Base-by-base conservation (phyloP, 75 land plant genomes). In the Selaginella tamariscina region DNA sequence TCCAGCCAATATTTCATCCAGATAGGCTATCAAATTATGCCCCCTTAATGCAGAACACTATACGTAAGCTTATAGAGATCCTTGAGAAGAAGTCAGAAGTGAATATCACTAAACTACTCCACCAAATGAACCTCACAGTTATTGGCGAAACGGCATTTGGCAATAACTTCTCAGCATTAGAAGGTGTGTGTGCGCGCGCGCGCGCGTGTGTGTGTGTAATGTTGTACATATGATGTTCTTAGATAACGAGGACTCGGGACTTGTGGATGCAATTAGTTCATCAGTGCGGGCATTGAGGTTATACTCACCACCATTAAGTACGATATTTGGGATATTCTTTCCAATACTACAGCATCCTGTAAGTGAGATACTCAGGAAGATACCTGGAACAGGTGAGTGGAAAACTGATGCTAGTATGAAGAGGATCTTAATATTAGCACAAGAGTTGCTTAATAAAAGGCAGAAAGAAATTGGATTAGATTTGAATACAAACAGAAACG, bases 91-190 rank as follows among this genome's bases (percentile, higher is more conserved):
- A 44, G 0, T 29, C 49, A 39, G 86, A 85, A 33, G 69, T 88
- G 64, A 59, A 70, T 32, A 83, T 88, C 70, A 82, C 88, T 27
- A 54, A 81, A 26, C 72, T 85, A 65, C 77, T 87, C 57, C 78
- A 85, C 32, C 77, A 73, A 30, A 21, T 81, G 31, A 80, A 88
- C 29, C 76, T 83, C 0, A 88, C 85, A 66, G 81, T 88, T 20
- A 88, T 88, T 1, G 88, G 91, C 11, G 77, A 81, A 65, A 77
- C 85, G 22, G 91, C 91, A 9, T 88, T 88, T 55, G 91, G 88
- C 9, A 79, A 81, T 8, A 65, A 78, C 56, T 88, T 88, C 59
- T 70, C 74, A 22, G 80, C 82, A 56, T 75, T 80, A 1, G 77
- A 76, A 66, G 56, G 65, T 0, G 31, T 27, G 27, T 29, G 74